phyloP scores from a whole-genome alignment of 2,329 filamentous ascomycete species.

The Thermothelomyces thermophilus region DNA sequence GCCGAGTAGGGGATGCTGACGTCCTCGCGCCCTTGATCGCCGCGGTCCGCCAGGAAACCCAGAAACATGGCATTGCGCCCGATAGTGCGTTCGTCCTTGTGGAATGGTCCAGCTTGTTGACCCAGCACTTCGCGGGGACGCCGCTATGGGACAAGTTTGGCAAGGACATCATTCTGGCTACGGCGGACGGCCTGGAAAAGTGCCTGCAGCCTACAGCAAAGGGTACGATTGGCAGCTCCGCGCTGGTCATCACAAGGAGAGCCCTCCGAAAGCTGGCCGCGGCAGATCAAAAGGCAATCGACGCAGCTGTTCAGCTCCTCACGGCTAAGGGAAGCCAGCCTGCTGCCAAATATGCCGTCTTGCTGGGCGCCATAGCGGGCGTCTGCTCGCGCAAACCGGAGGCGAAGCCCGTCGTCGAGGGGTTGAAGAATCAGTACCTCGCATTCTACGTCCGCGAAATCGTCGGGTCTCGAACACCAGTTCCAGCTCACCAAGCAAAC shows the following conservation, averaged over 20 bases:
- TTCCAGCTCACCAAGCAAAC: slow-evolving; percentile 65
- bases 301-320: slow-evolving; percentile 57
- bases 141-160: slow-evolving; percentile 59
- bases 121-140: slow-evolving; percentile 61
- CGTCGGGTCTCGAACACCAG: slow-evolving; percentile 64
- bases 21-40: slow-evolving; percentile 59
- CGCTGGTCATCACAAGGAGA: slow-evolving; percentile 70
- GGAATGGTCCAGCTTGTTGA: slow-evolving; percentile 79
- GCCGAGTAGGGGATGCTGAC: slow-evolving; percentile 48
- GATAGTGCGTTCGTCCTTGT: slow-evolving; percentile 80
- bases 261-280: slow-evolving; percentile 70
- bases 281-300: slow-evolving; percentile 51
- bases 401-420: slow-evolving; percentile 55
- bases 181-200: slow-evolving; percentile 70
- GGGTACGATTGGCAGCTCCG: slow-evolving; percentile 61
- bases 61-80: slow-evolving; percentile 70
- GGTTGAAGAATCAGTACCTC: slow-evolving; percentile 65
- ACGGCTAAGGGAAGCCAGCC: slow-evolving; percentile 60
- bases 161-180: slow-evolving; percentile 57
- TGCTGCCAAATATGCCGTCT: slow-evolving; percentile 62
- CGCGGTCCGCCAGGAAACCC: slow-evolving; percentile 63
- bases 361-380: slow-evolving; percentile 81
- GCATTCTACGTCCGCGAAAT: slow-evolving; percentile 82
- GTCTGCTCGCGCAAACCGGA: slow-evolving; percentile 68
- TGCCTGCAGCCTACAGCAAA: slow-evolving; percentile 63